A percentile compares a stretch with the other conserved stretches of the same genome.
phyloP scores from a whole-genome alignment of 2,329 filamentous ascomycete species.

The Cadophora malorum region DNA sequence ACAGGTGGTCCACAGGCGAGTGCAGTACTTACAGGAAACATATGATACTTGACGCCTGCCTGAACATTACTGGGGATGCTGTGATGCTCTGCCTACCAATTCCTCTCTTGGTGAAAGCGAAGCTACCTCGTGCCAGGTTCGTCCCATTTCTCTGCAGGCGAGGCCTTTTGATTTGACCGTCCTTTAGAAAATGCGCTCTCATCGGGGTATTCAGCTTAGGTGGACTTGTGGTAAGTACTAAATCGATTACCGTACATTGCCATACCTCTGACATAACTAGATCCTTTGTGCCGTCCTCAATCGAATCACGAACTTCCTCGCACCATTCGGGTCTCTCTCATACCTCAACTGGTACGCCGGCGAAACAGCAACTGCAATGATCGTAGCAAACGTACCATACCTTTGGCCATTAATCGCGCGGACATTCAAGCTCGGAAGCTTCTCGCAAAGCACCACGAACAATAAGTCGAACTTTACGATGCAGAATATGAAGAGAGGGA shows the following conservation, averaged over 20 bases:
- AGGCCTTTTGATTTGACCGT: neutral
- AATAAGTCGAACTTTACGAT: neutral
- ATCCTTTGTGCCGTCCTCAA: conserved; percentile 56
- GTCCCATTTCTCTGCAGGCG: neutral
- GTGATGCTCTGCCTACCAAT: conserved; percentile 5
- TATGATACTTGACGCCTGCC: conserved; percentile 5
- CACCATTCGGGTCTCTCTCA: conserved; percentile 37
- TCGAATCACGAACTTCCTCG: conserved; percentile 49
- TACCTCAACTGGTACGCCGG: conserved; percentile 54
- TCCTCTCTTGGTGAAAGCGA: neutral
- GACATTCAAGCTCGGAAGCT: conserved; percentile 39
- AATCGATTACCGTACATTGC: neutral
- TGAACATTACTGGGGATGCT: conserved; percentile 1
- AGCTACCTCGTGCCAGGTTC: conserved; percentile 1
- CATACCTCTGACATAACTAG: conserved; percentile 34
- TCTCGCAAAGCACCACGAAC: neutral
- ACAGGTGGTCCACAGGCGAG: neutral
- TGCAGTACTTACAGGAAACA: neutral
- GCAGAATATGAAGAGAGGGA: conserved; percentile 12
- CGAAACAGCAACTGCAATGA: conserved; percentile 57
- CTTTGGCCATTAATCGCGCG: conserved; percentile 56
- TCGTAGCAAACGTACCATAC: conserved; percentile 56
- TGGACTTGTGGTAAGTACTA: neutral
- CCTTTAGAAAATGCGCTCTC: neutral
- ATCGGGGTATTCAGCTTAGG: conserved; percentile 1